Base-by-base conservation (phyloP, 495 filamentous ascomycete genomes). In the Daldinia childiae region DNA sequence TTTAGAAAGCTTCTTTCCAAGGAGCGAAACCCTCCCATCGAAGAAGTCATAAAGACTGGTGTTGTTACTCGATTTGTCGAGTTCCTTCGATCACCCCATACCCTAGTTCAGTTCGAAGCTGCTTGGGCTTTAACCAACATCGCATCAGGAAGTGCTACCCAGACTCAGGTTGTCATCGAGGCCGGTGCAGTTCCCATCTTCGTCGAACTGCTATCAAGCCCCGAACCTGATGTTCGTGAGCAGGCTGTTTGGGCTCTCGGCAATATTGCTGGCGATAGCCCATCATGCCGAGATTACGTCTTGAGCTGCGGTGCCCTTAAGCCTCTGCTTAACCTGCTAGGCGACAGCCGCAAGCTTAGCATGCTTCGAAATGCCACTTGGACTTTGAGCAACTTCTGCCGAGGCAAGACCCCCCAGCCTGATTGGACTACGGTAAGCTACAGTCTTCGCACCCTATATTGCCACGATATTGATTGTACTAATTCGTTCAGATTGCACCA, bases 111-210 rank as follows among this genome's bases (percentile, higher is more conserved):
- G 82, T 99, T 99, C 79, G 96, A 99, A 83, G 95, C 96, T 74
- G 96, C 96, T 9, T 99, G 96, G 96, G 96, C 96, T 70, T 85
- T 99, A 77, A 99, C 96, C 82, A 99, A 99, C 85, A 99, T 99
- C 82, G 96, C 96, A 52, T 98, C 94, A 36, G 96, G 96, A 71
- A 97, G 94, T 64, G 95, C 96, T 43, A 90, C 93, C 72, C 96
- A 99, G 81, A 99, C 96, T 58, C 95, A 99, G 80, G 95, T 98
- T 15, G 96, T 99, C 74, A 98, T 99, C 75, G 95, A 98, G 80
- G 95, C 96, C 61, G 95, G 95, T 74, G 96, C 96, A 69, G 96
- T 99, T 26, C 96, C 96, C 7, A 98, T 99, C 78, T 99, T 99
- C 76, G 94, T 98, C 59, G 94, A 99, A 84, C 87, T 99, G 54